Evolutionary conservation across 164 flowering plant genomes (phyloP), one percentile per base, ranked within the genome.

Genomic region (Pachysandra terminalis): DNA sequence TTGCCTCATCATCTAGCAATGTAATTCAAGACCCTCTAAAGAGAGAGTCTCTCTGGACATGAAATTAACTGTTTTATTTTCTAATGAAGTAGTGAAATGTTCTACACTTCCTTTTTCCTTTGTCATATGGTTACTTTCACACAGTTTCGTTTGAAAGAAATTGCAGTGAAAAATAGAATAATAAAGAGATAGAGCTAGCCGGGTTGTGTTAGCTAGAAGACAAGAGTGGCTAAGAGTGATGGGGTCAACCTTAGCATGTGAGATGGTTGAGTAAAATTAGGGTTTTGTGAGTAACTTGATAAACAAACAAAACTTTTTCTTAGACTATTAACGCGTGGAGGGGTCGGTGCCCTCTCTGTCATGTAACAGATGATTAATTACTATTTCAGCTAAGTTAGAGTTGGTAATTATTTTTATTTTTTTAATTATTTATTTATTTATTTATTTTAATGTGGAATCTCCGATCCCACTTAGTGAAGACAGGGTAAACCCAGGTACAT

Each of bases 21-120:
- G 85, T 80, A 78, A 82, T 83, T 71, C 92, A 81, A 67, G 94
- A 87, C 58, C 84, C 90, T 79, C 80, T 84, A 0, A 87, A 86
- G 73, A 80, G 83, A 73, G 92, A 90, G 84, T 87, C 90, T 71
- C 87, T 86, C 58, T 88, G 88, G 93, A 82, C 93, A 69, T 84
- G 75, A 75, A n/a, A 17, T 53, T 53, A 16, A 13, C 7, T 32
- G 3, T 32, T 32, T 7, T 32, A 3, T 3, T 23, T 67, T 22
- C 49, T 69, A 64, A 72, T 71, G 67, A 76, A 72, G 61, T 45
- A 49, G n/a, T 40, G 19, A 19, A 68, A n/a, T 53, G 51, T 25
- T 60, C 19, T 61, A 0, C 15, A 45, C 51, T 1, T 13, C 17
- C 51, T 45, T 45, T 45, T n/a, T n/a, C 2, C 51, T 12, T 45